These are phyloP conservation scores for Globisporangium cederbergense DNA, from an alignment of 352 stramenopile genomes.

Conservation along the genomic window DNA sequence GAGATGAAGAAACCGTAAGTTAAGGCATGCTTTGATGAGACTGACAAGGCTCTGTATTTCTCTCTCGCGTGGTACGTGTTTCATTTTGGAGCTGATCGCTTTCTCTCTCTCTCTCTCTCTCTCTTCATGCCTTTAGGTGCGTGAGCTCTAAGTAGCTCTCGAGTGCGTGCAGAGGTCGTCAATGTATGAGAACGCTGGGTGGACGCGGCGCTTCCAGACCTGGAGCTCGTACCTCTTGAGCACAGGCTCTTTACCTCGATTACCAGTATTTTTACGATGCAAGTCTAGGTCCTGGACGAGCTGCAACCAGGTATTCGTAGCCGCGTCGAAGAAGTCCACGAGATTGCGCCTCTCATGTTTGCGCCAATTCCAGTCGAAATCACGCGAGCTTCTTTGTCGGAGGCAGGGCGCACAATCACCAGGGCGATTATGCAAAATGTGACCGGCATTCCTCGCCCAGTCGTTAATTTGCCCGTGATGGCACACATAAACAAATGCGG, in stretches of 20 bases:
- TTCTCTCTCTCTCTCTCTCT: slow-evolving; percentile 10
- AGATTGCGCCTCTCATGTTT: slow-evolving; percentile 26
- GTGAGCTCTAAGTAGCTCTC: slow-evolving; percentile 48
- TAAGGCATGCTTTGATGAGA: neutral
- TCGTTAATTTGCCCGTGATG: too few species aligned
- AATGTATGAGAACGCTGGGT: slow-evolving; percentile 37
- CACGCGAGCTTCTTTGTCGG: too few species aligned
- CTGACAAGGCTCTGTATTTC: slow-evolving; percentile 1
- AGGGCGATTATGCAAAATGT: too few species aligned
- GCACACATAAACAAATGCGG: too few species aligned
- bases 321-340: slow-evolving; percentile 57
- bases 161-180: slow-evolving; percentile 72
- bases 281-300: slow-evolving; percentile 50
- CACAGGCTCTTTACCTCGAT: slow-evolving; percentile 7
- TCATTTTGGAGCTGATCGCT: neutral
- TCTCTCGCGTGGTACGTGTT: too few species aligned
- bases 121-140: slow-evolving; percentile 42
- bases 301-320: slow-evolving; percentile 59
- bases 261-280: neutral
- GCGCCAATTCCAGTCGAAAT: slow-evolving; percentile 21
- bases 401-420: too few species aligned
- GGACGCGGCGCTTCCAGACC: slow-evolving; percentile 63
- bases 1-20: neutral
- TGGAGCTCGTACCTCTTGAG: slow-evolving; percentile 60
- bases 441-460: too few species aligned